Base-by-base conservation (phyloP, 2,329 filamentous ascomycete species). In the Leptographium radiaticola region DNA sequence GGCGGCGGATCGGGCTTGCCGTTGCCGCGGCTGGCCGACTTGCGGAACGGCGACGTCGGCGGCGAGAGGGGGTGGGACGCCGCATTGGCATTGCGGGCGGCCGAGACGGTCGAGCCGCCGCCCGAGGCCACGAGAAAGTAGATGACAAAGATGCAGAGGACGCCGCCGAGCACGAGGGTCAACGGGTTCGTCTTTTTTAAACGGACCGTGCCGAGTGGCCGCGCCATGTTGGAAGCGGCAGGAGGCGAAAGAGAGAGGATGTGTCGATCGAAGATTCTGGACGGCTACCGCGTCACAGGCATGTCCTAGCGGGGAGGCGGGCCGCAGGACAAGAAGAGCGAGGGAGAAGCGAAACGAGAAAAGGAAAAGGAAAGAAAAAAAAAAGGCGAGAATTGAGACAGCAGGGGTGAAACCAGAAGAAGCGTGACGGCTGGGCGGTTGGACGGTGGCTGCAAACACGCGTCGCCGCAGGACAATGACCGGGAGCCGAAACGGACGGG, bases 101-200 rank as follows among this genome's bases (percentile, higher is more conserved):
- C 58, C 20, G 65, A 64, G 51, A 64, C 63, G 38, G 60, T 57
- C 52, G 60, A 53, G 18, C 56, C 52, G 48, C 57, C 53, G 52
- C 59, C 51, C 4, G 77, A 76, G 11, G 73, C 74, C 60, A 82
- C 65, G 60, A 84, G 67, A 65, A 84, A 82, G 72, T 79, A 70
- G 67, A 88, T 67, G 70, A 86, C 80, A 71, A 86, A 80, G 65
- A 93, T 76, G 67, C 83, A 83, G 56, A 93, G 77, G 55, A 87
- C 70, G 60, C 73, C 76, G 62, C 87, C 87, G 60, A 94, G 75
- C 61, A 84, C 67, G 59, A 91, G 72, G 53, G 86, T 91, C 64
- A 86, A 76, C 59, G 87, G 84, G 70, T 82, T 93, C 66, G 84
- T 81, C 72, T 86, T 86, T 72, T 87, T 87, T 66, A 91, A 79